Evolutionary conservation across 2,329 filamentous ascomycete genomes (phyloP).

Genomic region (Microsporum audouinii): DNA sequence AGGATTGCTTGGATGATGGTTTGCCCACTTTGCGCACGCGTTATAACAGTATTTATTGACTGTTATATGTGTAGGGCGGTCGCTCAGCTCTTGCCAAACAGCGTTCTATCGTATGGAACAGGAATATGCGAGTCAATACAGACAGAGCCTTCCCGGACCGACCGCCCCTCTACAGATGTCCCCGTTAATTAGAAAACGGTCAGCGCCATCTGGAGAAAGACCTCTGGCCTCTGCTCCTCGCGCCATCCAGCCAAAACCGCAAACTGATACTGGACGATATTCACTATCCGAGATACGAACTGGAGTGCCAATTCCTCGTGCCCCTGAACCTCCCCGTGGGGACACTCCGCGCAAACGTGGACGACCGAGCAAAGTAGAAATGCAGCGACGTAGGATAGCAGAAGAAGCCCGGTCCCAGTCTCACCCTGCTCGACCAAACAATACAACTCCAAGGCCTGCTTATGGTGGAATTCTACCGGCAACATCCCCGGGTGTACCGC

Average conservation of each 20-base stretch:
- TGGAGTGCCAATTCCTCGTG: slow-evolving; percentile 26
- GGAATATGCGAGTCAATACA: slow-evolving; percentile 17
- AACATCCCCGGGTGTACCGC: not conserved
- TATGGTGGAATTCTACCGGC: not conserved
- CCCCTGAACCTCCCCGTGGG: slow-evolving; percentile 20
- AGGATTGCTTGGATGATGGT: not conserved
- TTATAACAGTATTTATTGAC: not conserved
- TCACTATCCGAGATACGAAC: slow-evolving; percentile 24
- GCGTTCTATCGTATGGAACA: slow-evolving; percentile 28
- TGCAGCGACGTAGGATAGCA: slow-evolving; percentile 23
- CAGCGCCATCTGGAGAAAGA: slow-evolving; percentile 21
- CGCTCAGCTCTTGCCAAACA: slow-evolving; percentile 28
- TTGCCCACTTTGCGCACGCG: not conserved
- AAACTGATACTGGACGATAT: slow-evolving; percentile 24
- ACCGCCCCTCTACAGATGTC: slow-evolving; percentile 12
- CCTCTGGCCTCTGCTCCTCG: slow-evolving; percentile 19
- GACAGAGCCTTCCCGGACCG: slow-evolving; percentile 15
- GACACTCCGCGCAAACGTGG: slow-evolving; percentile 33
- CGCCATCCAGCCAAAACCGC: slow-evolving; percentile 32
- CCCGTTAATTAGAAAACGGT: slow-evolving; percentile 17
- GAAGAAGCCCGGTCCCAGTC: not conserved
- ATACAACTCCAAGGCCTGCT: not conserved
- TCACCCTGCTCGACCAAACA: not conserved
- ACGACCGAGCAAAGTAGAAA: slow-evolving; percentile 34
- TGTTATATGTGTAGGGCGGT: slow-evolving; percentile 24